Base-by-base conservation (phyloP, 768 basidiomycete species). In the Amanita polypyramis region DNA sequence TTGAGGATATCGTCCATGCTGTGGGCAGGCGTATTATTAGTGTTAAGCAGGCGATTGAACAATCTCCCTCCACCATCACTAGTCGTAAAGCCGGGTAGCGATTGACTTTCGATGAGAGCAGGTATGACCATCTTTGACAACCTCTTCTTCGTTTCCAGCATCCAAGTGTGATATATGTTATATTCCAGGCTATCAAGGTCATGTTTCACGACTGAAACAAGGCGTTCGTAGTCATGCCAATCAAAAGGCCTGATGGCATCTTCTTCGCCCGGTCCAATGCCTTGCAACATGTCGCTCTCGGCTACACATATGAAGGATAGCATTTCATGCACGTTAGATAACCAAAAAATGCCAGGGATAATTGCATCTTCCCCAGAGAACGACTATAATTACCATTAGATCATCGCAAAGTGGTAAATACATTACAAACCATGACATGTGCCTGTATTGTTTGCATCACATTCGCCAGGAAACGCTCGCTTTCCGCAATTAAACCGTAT, bases 261-360 rank as follows among this genome's bases (percentile, higher is more conserved):
- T 62, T 96, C 94, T 66, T 89, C 90, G 35, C 93, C 94, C 1
- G 95, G 95, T 8, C 91, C 94, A 50, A 98, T 97, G 19, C 96
- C 96, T 62, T 98, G 92, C 7, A 92, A 75, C 82, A 97, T 96
- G 65, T 99, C 96, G 60, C 86, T 86, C 67, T 99, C 96, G n/a
- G 96, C 96, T 33, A 97, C 86, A 58, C 89, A 95, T 60, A 98
- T 95, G 67, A 98, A 99, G 4, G 96, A 99, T 27, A 98, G 75
- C 80, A 98, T 94, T 62, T 99, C 96, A 63, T 99, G 96, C 32
- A 99, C 94, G 58, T 99, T 99, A 27, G 96, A 97, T n/a, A 99
- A 72, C 96, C 96, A 99, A 75, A 89, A 99, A 55, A 98, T 88
- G 33, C 96, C 96, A 5, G 96, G 96, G 32, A 94, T 71, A 52